Evolutionary conservation across 306 rosid species (phyloP), one percentile per base, ranked within the genome.

Genomic region (Quercus gilva): DNA sequence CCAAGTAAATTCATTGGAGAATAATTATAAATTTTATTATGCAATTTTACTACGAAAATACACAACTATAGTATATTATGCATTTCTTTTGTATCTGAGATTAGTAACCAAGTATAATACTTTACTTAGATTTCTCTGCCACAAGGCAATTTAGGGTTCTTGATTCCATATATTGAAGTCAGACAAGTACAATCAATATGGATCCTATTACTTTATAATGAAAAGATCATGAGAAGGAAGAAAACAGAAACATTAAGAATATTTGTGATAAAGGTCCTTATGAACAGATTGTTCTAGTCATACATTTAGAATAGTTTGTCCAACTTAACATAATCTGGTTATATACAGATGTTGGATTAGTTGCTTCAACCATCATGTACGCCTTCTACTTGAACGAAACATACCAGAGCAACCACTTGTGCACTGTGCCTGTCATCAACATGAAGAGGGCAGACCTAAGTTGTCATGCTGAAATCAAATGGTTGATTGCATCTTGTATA

Each of bases 401-500:
- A 67, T 85, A 33, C 26, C 79, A 80, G 73, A 74, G 26, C 12
- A 82, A 89, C 33, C 82, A 88, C 58, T 82, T 86, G 69, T 92
- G 91, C 92, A 87, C 90, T 1, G 84, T 92, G 41, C 97, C 98
- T 69, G 82, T 92, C 84, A 88, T 94, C 87, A 94, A 88, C 89
- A 88, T 89, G 79, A 87, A 88, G 83, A 82, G 97, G 82, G 79
- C 78, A 41, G 92, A 83, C 79, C 91, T 92, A 41, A 81, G 61
- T 53, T 89, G 94, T 56, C 92, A 82, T 86, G 88, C 87, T 76
- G 94, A 89, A 78, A 89, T 94, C 75, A 89, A 85, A 76, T 94
- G 98, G 97, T 83, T 94, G 83, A 89, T 94, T 71, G 91, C 83
- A 78, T 94, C 97, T 55, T 94, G 97, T 85, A 94, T 86, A 81